Base-by-base conservation (phyloP, 352 stramenopile genomes). In the Saprolegnia diclina region DNA sequence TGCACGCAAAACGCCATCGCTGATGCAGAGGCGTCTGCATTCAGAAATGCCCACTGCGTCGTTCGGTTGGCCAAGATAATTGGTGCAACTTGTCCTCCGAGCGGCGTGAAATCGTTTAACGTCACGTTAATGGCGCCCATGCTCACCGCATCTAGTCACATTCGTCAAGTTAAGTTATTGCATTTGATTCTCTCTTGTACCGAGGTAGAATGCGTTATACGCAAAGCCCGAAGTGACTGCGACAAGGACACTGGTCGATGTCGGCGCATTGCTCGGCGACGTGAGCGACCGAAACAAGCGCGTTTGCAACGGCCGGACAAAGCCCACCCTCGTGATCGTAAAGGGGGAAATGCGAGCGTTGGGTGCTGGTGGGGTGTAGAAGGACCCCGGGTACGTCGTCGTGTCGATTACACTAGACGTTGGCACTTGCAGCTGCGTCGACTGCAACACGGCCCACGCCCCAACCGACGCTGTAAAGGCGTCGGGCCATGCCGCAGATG, bases 201-300 rank as follows among this genome's bases (percentile, higher is more conserved):
- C 52, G 11, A 59, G 52, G 35, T 59, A 59, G 11, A 59, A 42
- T 7, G 24, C 35, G 19, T 59, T 59, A 9, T 59, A 59, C 52
- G 11, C 52, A 59, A 59, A 42, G 35, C 52, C 52, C 2, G 52
- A 59, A 4, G 24, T 40, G 13, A 59, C 24, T 5, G 46, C 4
- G 24, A 59, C 52, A 3, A 42, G 13, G 35, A 24, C 19, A 3
- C 13, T 42, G 19, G 52, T 42, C n/a, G 46, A 2, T 5, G 42
- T 48, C 42, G 42, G 42, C 10, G 3, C 42, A 24, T 24, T 59
- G 52, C 11, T 40, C 13, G 1, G 11, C 52, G 3, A 3, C 9
- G 52, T 11, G 24, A 59, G 16, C 35, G 52, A 59, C 19, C 13
- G n/a, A 40, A 42, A 59, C 13, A 59, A 24, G 19, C 19, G 19